Evolutionary conservation across 1,284 basidiomycete species (phyloP).

Genomic region (Cryptococcus neoformans): DNA sequence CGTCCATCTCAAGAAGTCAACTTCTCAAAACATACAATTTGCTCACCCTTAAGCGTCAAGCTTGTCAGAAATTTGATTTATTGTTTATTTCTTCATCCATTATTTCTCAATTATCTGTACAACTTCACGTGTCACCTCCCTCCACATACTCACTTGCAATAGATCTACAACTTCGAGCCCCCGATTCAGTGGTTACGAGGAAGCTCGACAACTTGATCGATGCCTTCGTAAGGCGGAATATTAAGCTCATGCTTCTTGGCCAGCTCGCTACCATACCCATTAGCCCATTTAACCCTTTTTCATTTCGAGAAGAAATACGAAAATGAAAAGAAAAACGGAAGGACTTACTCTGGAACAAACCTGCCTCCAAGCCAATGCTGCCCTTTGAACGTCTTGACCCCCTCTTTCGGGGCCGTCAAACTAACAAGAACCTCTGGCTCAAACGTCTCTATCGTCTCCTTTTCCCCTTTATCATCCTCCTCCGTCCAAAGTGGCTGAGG

Average conservation of each 20-base stretch:
- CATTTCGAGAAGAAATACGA: background rate
- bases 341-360: conserved; percentile 75
- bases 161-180: background rate
- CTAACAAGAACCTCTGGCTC: conserved; percentile 80
- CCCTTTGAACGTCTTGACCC: conserved; percentile 70
- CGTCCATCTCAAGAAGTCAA: too few species aligned
- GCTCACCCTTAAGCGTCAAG: too few species aligned
- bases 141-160: background rate
- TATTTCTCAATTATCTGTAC: background rate
- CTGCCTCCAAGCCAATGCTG: conserved; percentile 89
- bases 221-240: conserved; percentile 69
- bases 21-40: too few species aligned
- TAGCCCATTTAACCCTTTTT: background rate
- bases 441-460: conserved; percentile 51
- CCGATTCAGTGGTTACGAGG: conserved; percentile 1
- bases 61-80: too few species aligned
- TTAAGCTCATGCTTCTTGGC: conserved; percentile 67
- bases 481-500: conserved; percentile 34
- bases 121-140: background rate
- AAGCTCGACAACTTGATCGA: conserved; percentile 74
- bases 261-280: background rate
- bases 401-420: conserved; percentile 91
- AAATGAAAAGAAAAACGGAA: background rate
- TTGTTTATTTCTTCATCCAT: too few species aligned
- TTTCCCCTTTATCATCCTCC: conserved; percentile 62